Base-by-base conservation (phyloP, 495 filamentous ascomycete genomes). In the Aspergillus incahuasiensis region DNA sequence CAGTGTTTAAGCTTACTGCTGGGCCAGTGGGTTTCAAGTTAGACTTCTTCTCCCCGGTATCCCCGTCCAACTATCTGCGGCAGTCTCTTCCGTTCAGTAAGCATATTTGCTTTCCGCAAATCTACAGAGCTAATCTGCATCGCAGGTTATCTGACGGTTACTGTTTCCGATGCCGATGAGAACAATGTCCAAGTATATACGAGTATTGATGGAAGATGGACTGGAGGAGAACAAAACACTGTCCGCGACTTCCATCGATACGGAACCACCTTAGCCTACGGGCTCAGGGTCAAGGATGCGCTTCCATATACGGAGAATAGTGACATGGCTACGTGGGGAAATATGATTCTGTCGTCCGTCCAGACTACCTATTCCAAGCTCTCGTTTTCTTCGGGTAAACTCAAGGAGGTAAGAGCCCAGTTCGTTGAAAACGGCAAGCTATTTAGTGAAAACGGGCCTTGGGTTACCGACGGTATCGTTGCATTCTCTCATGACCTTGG, bases 1-100 rank as follows among this genome's bases (percentile, higher is more conserved):
- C 72, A 8, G 58, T 70, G 12, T 78, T 79, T 52, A 68, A 65
- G 21, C 65, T 81, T 13, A 58, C 63, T 25, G 75, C 76, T 19
- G 78, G 77, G 0, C 28, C 53, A 6, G 68, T 74, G n/a, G 65
- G 28, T 4, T 62, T 80, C 21, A 70, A 63, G 0, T 55, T 81
- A 34, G 78, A 80, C 21, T 95, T 95, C 68, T 79, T 92, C 49
- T 92, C 90, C 13, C 91, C 91, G 0, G 85, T 96, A n/a, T 92
- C 91, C 0, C 88, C 89, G 1, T 85, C 86, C 0, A 91, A 90
- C 50, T 91, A 90, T 18, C 63, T 92, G 39, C 79, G 89, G 55
- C 91, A 96, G 68, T 86, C 88, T 25, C 79, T 95, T 32, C 91
- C 91, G 30, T 92, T 89, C 30, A 83, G 84, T 72, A 61, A 57